Percentiles rank a stretch among this genome's conserved stretches.
Conservation (phyloP, 2,329 filamentous ascomycete genomes). For the Zymoseptoria pseudotritici region DNA sequence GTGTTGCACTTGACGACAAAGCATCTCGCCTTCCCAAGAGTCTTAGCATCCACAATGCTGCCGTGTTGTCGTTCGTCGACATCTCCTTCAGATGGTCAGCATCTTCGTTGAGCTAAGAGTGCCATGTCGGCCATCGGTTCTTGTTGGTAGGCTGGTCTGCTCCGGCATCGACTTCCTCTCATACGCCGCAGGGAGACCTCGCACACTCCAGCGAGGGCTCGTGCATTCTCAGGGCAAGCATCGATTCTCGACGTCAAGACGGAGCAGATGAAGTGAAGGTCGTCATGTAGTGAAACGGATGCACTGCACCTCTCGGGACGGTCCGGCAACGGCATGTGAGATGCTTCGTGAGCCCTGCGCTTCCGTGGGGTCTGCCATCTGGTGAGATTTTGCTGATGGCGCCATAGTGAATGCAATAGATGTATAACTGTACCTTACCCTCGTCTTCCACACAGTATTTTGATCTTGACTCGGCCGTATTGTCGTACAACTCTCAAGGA, state of each 20-base stretch:
- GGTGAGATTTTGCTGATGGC: not conserved
- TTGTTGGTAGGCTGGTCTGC: not conserved
- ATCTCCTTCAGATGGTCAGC: not conserved
- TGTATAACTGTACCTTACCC: not conserved
- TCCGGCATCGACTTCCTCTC: not conserved
- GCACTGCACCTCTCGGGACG: not conserved
- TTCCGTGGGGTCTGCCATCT: not conserved
- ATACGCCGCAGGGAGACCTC: not conserved
- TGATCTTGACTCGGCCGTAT: not conserved
- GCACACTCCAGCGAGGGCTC: not conserved
- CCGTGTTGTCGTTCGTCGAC: not conserved
- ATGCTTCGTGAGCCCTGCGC: no score
- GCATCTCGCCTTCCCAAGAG: not conserved
- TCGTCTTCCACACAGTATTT: not conserved
- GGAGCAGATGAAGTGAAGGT: not conserved
- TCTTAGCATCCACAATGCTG: not conserved
- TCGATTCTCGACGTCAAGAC: not conserved
- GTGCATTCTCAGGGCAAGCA: not conserved
- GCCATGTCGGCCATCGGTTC: not conserved
- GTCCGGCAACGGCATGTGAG: not conserved
- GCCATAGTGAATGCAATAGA: not conserved
- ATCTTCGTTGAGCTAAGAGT: no score
- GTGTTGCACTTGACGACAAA: not conserved
- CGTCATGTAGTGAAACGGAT: not conserved
- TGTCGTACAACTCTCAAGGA: not conserved